phyloP scores from a whole-genome alignment of 495 filamentous ascomycete species.

The Penicillium simplicissimum region DNA sequence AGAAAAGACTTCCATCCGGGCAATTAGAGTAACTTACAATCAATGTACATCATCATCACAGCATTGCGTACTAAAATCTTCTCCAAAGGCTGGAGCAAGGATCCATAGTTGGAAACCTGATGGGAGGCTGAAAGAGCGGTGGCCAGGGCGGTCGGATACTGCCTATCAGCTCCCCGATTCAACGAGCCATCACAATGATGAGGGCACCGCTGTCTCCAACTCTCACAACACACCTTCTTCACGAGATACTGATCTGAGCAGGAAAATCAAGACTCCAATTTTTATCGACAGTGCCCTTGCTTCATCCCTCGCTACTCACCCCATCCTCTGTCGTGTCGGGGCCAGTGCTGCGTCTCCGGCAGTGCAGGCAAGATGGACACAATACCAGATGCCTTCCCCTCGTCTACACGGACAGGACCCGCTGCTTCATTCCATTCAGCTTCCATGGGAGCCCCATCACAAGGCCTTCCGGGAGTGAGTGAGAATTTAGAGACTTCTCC shows the following conservation, averaged over 20 bases:
- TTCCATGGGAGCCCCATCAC: not conserved
- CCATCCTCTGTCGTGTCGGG: not conserved
- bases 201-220: not conserved
- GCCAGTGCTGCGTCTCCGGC: conserved; percentile 12
- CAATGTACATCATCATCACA: not conserved
- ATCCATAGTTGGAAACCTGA: not conserved
- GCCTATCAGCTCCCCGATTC: conserved; percentile 6
- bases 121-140: conserved; percentile 12
- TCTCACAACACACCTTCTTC: not conserved
- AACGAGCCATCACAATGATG: conserved; percentile 14
- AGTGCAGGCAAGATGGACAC: conserved; percentile 27
- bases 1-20: no score
- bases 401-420: conserved; percentile 10
- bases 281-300: not conserved
- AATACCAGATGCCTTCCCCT: conserved; percentile 32
- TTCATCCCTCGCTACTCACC: not conserved
- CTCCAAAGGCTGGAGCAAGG: no score
- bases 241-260: not conserved
- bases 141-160: conserved; percentile 10
- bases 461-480: not conserved
- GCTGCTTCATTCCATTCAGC: conserved; percentile 14
- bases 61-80: not conserved
- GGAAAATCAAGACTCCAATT: not conserved
- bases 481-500: conserved; percentile 13
- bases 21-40: no score